Evolutionary conservation across 2,329 filamentous ascomycete genomes (phyloP), one percentile per base, ranked within the genome.

Genomic region (Kalaharituber pfeilii): DNA sequence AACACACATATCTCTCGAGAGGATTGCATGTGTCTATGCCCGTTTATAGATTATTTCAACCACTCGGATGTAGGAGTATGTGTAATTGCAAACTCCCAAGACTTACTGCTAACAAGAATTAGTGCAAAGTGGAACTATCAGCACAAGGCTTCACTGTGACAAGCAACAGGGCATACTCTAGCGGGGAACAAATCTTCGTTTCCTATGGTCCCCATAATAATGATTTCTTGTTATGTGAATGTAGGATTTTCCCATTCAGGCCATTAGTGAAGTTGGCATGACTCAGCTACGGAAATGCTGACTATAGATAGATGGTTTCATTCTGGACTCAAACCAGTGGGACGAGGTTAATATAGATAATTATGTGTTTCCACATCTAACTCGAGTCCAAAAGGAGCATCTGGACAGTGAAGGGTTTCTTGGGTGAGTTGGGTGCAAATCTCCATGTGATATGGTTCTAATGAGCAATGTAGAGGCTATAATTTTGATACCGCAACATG

Each of bases 191-290:
- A 67, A 69, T 88, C 1, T 77, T 75, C 56, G 77, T 84, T 25
- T 78, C 75, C 26, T 88, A 88, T 62, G 84, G 84, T 2, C 66
- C 73, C 1, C 83, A 87, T 65, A 74, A 74, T 26, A 84, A 85
- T 58, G 83, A 87, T 64, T 82, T 84, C 60, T 68, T 87, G 18
- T 72, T 87, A 2, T 74, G 77, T 0, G 82, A 86, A 67, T 88
- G 42, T 47, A 47, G 22, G 42, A 39, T 47, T 47, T 22, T n/a
- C 9, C n/a, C 30, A 36, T 36, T 36, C 30, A n/a, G n/a, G n/a
- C n/a, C n/a, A n/a, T n/a, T n/a, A n/a, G n/a, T n/a, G n/a, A n/a
- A n/a, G n/a, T 36, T 36, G 30, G 30, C n/a, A 36, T 36, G 9
- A 9, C 9, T 9, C 9, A 36, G 9, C 30, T 9, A 36, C n/a